Base-by-base conservation (phyloP, 2,329 filamentous ascomycete genomes). In the Fusarium sp. region DNA sequence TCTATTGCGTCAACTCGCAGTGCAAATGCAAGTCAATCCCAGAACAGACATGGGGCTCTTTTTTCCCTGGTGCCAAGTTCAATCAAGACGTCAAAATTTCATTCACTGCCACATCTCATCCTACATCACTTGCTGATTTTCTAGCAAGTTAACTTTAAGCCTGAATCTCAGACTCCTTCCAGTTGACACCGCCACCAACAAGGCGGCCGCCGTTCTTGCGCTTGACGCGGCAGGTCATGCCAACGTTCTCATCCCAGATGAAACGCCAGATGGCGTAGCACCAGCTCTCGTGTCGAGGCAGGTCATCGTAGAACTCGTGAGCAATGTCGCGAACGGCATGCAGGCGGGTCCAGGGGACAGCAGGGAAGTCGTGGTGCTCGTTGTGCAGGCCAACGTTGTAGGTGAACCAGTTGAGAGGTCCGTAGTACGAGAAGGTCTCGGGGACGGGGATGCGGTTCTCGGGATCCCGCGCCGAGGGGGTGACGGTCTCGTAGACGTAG, bases 321-420 rank as follows among this genome's bases (percentile, higher is more conserved):
- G 96, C 96, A 61, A 96, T 91, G 68, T 88, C 82, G 76, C 94
- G 89, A 58, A 99, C 84, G 76, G 85, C 85, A 59, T 90, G 91
- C 38, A 99, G 86, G 31, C 91, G 86, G 9, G 93, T 97, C 96
- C 96, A 99, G 0, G 96, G 95, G 50, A 99, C 88, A 51, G 96
- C 96, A 10, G 96, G 96, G 82, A 99, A 99, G 80, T 99, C 96
- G 80, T 99, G 96, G 81, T 99, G 96, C 84, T 99, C 96, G 79
- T 99, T 99, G 84, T 99, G 96, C 76, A 97, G 83, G 58, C 96
- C 96, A 49, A 99, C 96, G 75, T 99, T 99, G 85, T 98, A 99
- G 1, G 94, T 97, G 54, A 99, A 82, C 75, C 93, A 81, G 82
- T 99, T 99, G 70, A 98, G 86, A 0, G 91, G 88, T 0, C 96